Evolutionary conservation across 1,139 yeast species (phyloP).

Genomic region (Diutina pseudorugosa): DNA sequence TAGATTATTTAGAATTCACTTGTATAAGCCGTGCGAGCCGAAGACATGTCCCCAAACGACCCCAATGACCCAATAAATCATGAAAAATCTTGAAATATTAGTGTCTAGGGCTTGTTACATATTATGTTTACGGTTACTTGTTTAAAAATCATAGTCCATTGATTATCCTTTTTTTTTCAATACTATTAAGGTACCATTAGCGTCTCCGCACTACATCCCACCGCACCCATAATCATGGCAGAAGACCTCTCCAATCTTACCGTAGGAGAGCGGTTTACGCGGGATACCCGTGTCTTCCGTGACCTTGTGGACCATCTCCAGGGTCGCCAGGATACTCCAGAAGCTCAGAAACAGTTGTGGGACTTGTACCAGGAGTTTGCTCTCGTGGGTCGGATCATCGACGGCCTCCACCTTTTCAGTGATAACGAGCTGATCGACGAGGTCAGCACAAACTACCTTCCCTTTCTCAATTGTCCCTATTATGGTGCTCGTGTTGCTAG

Average conservation of each 20-base stretch:
- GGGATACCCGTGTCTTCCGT: neutral
- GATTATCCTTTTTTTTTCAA: too few species aligned
- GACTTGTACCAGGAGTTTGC: neutral
- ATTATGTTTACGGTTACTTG: too few species aligned
- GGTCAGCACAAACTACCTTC: conserved; percentile 41
- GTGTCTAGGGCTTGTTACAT: too few species aligned
- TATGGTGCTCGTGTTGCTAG: conserved; percentile 28
- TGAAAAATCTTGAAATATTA: too few species aligned
- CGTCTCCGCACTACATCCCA: too few species aligned
- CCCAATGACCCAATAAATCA: too few species aligned
- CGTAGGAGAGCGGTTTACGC: neutral
- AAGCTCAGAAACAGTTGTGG: neutral
- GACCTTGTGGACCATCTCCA: neutral
- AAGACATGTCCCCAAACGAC: too few species aligned
- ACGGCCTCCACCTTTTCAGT: conserved; percentile 33
- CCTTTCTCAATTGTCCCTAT: conserved; percentile 40
- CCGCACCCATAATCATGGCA: neutral
- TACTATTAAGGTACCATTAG: too few species aligned
- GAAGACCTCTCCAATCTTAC: neutral
- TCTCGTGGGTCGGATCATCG: neutral
- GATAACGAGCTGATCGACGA: conserved; percentile 49
- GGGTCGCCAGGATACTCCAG: conserved; percentile 3
- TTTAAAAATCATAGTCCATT: too few species aligned
- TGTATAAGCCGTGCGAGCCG: too few species aligned
- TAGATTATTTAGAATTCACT: too few species aligned